Evolutionary conservation across 2,329 filamentous ascomycete genomes (phyloP), one percentile per base, ranked within the genome.

Genomic region (Fusarium guadeloupense): DNA sequence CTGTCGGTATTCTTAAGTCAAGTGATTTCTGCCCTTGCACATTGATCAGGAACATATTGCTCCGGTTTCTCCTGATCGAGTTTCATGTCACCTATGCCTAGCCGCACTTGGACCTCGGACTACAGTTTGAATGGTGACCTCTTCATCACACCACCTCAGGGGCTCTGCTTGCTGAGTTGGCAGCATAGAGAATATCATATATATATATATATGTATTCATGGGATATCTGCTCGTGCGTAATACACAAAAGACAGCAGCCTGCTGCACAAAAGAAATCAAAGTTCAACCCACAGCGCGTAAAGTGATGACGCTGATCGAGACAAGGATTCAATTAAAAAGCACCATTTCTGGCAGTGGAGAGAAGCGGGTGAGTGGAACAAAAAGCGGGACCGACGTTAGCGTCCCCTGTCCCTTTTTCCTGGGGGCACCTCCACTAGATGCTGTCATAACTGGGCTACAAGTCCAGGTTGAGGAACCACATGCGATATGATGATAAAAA

Each of bases 291-390:
- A n/a, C 43, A 50, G 47, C 55, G 61, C 53, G 61, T 64, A 57
- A 64, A 62, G 57, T 62, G 46, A 64, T 62, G 42, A 56, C 60
- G 37, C 64, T 64, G 61, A 64, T n/a, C 61, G 61, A 51, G 26
- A 52, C 61, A 64, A 53, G 61, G 61, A 55, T 64, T 39, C n/a
- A n/a, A 43, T 49, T 33, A 31, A 31, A n/a, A 46, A 33, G 38
- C 37, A 41, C 48, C 28, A 23, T 19, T 16, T 44, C 30, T 21
- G 19, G 14, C n/a, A n/a, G 47, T 56, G 60, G 62, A 44, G 60
- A 56, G 57, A 57, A 57, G 60, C 60, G 60, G 60, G 54, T 35
- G 42, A 42, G 60, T 64, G 60, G 60, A 46, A 62, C 41, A 50
- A 55, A 58, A 55, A 53, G 57, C 46, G 59, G 59, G 52, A 41